phyloP scores from a whole-genome alignment of 73 alveolate genomes.

The Diophrys sp. region DNA sequence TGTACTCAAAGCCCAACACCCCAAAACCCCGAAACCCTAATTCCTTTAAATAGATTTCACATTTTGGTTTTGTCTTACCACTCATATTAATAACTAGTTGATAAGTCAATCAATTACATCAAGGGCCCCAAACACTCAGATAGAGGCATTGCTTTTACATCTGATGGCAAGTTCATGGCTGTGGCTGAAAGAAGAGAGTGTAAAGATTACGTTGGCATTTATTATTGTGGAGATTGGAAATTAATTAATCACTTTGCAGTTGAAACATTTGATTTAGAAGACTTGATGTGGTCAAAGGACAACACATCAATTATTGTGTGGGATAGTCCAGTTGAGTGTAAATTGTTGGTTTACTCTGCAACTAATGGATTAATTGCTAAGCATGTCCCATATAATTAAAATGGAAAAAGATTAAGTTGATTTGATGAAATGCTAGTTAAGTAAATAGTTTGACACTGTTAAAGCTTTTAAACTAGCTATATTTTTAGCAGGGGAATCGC shows the following conservation, averaged over 20 bases:
- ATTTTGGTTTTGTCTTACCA: too few species aligned
- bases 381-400: constrained; percentile 81
- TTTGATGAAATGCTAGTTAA: too few species aligned
- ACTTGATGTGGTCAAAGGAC: constrained; percentile 89
- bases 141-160: constrained; percentile 76
- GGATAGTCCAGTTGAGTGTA: constrained; percentile 83
- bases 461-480: too few species aligned
- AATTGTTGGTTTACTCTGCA: constrained; percentile 83
- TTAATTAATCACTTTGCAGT: constrained; percentile 89
- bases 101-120: constrained; percentile 69
- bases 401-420: too few species aligned
- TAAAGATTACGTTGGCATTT: constrained; percentile 90
- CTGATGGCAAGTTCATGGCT: constrained; percentile 93
- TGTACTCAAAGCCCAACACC: not conserved
- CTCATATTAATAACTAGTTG: too few species aligned
- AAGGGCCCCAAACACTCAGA: constrained; percentile 77
- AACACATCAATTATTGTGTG: constrained; percentile 78
- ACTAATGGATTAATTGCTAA: constrained; percentile 75
- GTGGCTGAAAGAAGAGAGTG: constrained; percentile 88
- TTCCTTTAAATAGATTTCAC: too few species aligned
- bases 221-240: constrained; percentile 89
- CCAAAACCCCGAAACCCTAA: constrained; percentile 32
- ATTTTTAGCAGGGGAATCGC: too few species aligned
- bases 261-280: constrained; percentile 89
- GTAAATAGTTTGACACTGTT: too few species aligned